Conservation (phyloP, 2,329 filamentous ascomycete genomes). For the Beauveria pseudobassiana region DNA sequence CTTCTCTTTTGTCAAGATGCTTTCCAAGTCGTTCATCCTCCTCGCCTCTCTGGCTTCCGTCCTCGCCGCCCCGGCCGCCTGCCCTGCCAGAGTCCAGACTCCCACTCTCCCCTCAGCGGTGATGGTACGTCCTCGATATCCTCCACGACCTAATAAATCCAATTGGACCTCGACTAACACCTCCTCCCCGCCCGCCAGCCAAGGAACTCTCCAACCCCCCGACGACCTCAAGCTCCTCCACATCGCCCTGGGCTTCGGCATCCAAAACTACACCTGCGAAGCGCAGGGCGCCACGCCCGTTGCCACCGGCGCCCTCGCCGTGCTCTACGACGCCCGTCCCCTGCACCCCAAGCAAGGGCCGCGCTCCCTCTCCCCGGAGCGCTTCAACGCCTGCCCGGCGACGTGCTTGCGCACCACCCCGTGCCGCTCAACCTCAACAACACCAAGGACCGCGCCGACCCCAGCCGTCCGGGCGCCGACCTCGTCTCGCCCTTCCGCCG, state of each 20-base stretch:
- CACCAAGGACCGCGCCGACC: slow-evolving; percentile 21
- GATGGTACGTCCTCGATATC: not conserved
- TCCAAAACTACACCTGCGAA: slow-evolving; percentile 63
- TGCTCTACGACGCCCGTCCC: slow-evolving; percentile 49
- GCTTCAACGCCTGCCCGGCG: slow-evolving; percentile 34
- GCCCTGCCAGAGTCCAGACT: slow-evolving; percentile 12
- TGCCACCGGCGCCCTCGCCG: slow-evolving; percentile 49
- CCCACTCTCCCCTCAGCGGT: not conserved
- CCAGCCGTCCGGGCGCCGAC: slow-evolving; percentile 33
- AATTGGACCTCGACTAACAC: not conserved
- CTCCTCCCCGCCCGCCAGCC: slow-evolving; percentile 18
- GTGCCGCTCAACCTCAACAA: slow-evolving; percentile 42
- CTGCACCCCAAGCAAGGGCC: slow-evolving; percentile 40
- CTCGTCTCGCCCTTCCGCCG: slow-evolving; percentile 36
- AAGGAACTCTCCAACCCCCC: slow-evolving; percentile 38
- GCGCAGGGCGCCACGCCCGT: slow-evolving; percentile 25
- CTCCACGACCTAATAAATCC: not conserved
- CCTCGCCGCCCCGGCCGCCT: slow-evolving; percentile 18
- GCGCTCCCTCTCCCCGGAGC: slow-evolving; percentile 28
- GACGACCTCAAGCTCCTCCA: slow-evolving; percentile 36
- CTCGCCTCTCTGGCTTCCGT: slow-evolving; percentile 26
- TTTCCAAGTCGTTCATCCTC: slow-evolving; percentile 26
- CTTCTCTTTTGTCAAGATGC: slow-evolving; percentile 20
- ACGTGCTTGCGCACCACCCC: slow-evolving; percentile 31
- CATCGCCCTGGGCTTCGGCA: slow-evolving; percentile 55